Percentiles rank a stretch among this genome's conserved stretches.
These are phyloP conservation scores for Colletotrichum somersetense DNA, from an alignment of 2,329 filamentous ascomycete genomes.

Conservation along the genomic window DNA sequence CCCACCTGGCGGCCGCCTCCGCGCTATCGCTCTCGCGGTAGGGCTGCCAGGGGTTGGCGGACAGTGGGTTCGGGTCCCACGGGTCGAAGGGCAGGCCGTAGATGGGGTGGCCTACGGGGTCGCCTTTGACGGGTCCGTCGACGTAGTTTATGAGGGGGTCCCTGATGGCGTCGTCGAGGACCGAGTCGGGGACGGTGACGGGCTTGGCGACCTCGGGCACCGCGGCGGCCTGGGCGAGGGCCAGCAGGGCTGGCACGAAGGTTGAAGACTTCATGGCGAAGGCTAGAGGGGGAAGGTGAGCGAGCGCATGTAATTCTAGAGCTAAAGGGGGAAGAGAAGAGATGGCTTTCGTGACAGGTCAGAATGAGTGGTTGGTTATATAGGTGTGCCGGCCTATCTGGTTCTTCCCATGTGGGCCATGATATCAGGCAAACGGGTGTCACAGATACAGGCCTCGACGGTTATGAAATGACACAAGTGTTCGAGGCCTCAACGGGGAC, in stretches of 20 bases:
- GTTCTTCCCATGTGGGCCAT: background rate
- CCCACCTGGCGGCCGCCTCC: too few species aligned
- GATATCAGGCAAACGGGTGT: too few species aligned
- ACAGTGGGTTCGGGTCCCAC: background rate
- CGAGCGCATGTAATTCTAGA: background rate
- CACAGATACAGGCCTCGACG: too few species aligned
- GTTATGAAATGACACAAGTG: too few species aligned
- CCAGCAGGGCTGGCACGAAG: constrained; percentile 26
- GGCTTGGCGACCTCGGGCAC: background rate
- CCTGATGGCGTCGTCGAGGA: constrained; percentile 3
- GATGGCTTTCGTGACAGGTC: background rate
- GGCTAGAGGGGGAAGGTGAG: too few species aligned
- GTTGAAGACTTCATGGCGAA: constrained; percentile 27
- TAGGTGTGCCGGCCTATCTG: background rate
- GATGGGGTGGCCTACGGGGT: background rate
- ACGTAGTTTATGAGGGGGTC: constrained; percentile 7
- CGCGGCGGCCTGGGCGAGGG: constrained; percentile 1
- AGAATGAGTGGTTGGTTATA: background rate
- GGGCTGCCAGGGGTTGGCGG: background rate
- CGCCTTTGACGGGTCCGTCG: background rate
- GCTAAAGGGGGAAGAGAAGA: background rate
- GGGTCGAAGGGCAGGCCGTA: background rate
- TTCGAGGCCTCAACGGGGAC: too few species aligned
- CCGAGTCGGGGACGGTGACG: background rate
- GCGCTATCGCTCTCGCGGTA: background rate